phyloP scores from a whole-genome alignment of 495 filamentous ascomycete genomes.

The Amphirosellinia nigrospora region DNA sequence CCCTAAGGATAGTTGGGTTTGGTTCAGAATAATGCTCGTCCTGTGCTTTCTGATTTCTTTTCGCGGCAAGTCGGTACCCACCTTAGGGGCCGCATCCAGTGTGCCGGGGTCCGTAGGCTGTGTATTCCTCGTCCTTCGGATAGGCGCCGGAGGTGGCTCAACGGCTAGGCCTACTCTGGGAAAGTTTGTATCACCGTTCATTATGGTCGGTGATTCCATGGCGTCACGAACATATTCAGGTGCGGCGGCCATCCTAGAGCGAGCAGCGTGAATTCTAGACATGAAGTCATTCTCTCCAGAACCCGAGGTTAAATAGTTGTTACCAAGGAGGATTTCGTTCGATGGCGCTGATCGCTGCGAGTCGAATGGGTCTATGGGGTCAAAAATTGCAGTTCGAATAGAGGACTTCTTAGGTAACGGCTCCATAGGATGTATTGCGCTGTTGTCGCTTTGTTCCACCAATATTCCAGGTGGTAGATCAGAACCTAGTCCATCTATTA shows the following conservation, averaged over 20 bases:
- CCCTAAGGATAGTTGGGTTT: slow-evolving; percentile 32
- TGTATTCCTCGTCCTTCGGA: slow-evolving; percentile 64
- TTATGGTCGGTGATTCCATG: slow-evolving; percentile 49
- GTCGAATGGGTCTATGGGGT: slow-evolving; percentile 53
- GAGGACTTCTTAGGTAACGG: slow-evolving; percentile 45
- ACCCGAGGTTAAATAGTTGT: slow-evolving; percentile 42
- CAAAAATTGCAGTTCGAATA: slow-evolving; percentile 42
- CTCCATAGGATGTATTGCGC: slow-evolving; percentile 35
- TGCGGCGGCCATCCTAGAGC: slow-evolving; percentile 40
- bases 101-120: slow-evolving; percentile 59
- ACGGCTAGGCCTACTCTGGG: slow-evolving; percentile 38
- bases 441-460: slow-evolving; percentile 40
- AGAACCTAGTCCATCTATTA: slow-evolving; percentile 45
- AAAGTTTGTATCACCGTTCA: slow-evolving; percentile 43
- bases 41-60: slow-evolving; percentile 56
- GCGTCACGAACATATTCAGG: slow-evolving; percentile 38
- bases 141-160: slow-evolving; percentile 73
- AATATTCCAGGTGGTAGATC: slow-evolving; percentile 37
- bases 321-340: slow-evolving; percentile 42
- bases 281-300: slow-evolving; percentile 49
- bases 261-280: slow-evolving; percentile 48
- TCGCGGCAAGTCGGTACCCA: slow-evolving; percentile 59
- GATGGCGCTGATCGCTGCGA: slow-evolving; percentile 42
- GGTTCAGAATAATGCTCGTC: slow-evolving; percentile 45
- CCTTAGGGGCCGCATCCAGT: slow-evolving; percentile 69